Base-by-base conservation (phyloP, 2,329 filamentous ascomycete species). In the Dothistroma pini region DNA sequence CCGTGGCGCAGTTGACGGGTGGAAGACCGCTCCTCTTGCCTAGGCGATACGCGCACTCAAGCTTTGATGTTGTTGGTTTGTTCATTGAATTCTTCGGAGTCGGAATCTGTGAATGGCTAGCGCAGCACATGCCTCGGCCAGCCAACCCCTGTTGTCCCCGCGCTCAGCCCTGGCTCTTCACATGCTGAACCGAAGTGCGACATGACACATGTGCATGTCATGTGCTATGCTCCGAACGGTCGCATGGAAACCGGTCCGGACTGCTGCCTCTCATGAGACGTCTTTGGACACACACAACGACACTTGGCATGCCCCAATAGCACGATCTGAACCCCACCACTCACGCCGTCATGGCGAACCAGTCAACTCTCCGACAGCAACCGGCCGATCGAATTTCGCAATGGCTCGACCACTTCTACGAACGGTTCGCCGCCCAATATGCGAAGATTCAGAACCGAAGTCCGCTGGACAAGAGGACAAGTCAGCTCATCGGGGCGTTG, bases 401-500 rank as follows among this genome's bases (percentile, higher is more conserved):
- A 19, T 66, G 71, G 61, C 69, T 74, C 62, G 70, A 73, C 57
- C 58, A 67, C 62, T 70, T 70, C 66, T 73, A 78, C 70, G 78
- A 80, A 66, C 78, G 79, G 29, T 70, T 83, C n/a, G 65, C 74
- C 47, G 72, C 74, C 16, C 75, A 80, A 53, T 81, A 82, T 66
- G 72, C 76, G 49, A 77, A 77, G 64, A 83, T 85, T 71, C 75
- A 78, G 59, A 73, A 77, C 35, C 74, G 81, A 14, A 70, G 85
- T 56, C 80, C 79, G 38, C 81, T 80, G 61, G 89, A 89, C 4
- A 89, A 91, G 3, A 86, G 84, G 66, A 85, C 86, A 31, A 86
- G 89, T 8, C 89, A 87, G 69, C 82, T 96, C 16, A 79, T 96
- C 56, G 89, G 89, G 25, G 90, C 90, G 0, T 80, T 96, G 56